Base-by-base conservation (phyloP, 495 filamentous ascomycete genomes). In the Tuber melanosporum region DNA sequence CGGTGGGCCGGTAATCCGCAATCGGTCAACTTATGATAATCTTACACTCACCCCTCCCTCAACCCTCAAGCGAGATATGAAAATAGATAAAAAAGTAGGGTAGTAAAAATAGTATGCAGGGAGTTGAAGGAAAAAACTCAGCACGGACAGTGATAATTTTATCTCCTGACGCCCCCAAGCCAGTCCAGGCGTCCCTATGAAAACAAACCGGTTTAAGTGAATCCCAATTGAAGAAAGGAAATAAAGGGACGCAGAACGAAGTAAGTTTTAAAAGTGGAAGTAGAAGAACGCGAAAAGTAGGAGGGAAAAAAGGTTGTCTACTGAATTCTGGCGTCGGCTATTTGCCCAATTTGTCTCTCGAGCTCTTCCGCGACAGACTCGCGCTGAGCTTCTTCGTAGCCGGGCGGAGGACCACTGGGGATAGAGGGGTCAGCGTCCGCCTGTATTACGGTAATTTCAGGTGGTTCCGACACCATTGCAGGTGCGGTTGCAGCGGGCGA, bases 361-460 rank as follows among this genome's bases (percentile, higher is more conserved):
- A 79, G 41, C 26, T 80, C 89, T 41, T 89, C 84, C 44, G 86
- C 90, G n/a, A 97, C 87, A 77, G 91, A 93, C 77, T 92, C 90
- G 75, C 89, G 88, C 84, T 97, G 95, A 44, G 91, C 92, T 83
- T 97, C 94, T 82, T 98, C 92, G 84, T 99, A 99, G 49, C 92
- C 93, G 47, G 95, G 95, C 45, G 95, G 95, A 22, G 94, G 94
- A 76, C 95, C 95, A 76, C 66, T 71, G 43, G 32, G 45, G 43
- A 32, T 71, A 3, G n/a, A 32, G 57, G 42, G 46, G 73, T 66
- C 26, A 3, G 57, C 5, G 26, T 66, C 26, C 14, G 57, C 0
- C 5, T 36, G 57, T 6, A 12, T 26, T 12, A 66, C 17, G 12
- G 57, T 36, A 17, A 78, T 76, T 75, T 72, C 78, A 70, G 57